Percentiles rank a stretch among this genome's conserved stretches.
Conservation (phyloP, 2,329 filamentous ascomycete genomes). For the Cladosporium halotolerans region DNA sequence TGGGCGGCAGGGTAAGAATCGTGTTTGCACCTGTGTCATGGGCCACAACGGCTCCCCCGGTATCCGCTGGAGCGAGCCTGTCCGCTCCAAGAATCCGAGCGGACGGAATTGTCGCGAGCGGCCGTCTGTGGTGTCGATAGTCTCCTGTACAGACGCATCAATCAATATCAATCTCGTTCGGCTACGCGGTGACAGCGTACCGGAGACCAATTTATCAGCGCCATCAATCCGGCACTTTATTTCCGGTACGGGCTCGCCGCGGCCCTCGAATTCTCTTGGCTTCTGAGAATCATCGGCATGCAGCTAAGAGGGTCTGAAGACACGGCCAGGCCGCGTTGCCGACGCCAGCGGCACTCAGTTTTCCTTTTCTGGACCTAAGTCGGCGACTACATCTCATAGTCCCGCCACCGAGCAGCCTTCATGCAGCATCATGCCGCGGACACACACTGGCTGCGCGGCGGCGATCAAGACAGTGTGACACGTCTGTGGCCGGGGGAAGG, state of each 20-base stretch:
- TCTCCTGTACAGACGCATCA: no score
- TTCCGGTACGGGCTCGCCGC: background rate
- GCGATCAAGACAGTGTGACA: background rate
- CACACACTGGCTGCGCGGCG: background rate
- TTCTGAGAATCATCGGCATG: conserved; percentile 3
- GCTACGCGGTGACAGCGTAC: no score
- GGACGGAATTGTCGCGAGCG: no score
- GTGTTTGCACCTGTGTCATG: no score
- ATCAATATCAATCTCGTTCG: no score
- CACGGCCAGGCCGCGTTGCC: conserved; percentile 9
- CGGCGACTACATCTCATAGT: conserved; percentile 1
- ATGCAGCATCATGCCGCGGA: background rate
- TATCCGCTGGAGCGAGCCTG: background rate
- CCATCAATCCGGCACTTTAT: no score
- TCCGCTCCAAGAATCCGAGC: no score
- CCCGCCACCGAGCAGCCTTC: background rate
- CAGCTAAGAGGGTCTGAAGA: conserved; percentile 10
- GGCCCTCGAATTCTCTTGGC: background rate
- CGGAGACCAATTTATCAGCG: no score
- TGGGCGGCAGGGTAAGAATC: no score
- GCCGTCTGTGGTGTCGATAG: no score
- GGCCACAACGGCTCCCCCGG: background rate
- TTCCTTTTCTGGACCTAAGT: background rate
- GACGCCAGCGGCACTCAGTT: background rate
- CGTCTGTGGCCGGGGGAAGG: no score